Base-by-base conservation (phyloP, 169 alveolate genomes). In the Ichthyophthirius multifiliis region DNA sequence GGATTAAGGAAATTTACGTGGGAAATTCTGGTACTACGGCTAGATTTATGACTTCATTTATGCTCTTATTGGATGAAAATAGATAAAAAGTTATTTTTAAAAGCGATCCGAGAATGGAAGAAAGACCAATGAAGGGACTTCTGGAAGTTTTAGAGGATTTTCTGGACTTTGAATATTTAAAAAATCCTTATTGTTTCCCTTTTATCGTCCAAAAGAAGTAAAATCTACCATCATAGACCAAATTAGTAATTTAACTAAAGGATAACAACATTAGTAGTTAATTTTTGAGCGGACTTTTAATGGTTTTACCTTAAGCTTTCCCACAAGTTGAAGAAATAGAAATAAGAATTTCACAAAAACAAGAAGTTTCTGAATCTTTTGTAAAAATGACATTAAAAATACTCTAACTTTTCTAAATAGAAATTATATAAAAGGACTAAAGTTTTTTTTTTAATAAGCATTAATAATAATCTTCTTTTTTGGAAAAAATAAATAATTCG, bases 11-110 rank as follows among this genome's bases (percentile, higher is more conserved):
- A 43, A 63, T 84, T 64, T 47, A 77, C 79, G 65, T 84, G 2
- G 81, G 55, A 15, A 82, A 84, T 34, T 39, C 82, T 48, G 86
- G 86, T 34, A 77, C 86, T 34, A 39, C 75, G 30, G 84, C 90
- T 35, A 18, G 86, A 41, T 84, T 84, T 41, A 13, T 84, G 4
- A 37, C 44, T 30, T 41, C 76, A 39, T 20, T 65, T 16, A 27
- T 62, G 10, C 65, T 76, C 23, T 10, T 73, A 10, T 32, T 79
- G 0, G 43, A 75, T 3, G 27, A 63, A 2, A 46, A 35, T 30
- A n/a, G n/a, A n/a, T 35, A 63, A n/a, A 31, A 44, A 16, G 74
- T 65, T 3, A 45, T 62, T 39, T 73, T 78, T 27, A 18, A 16
- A 6, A 71, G 83, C 16, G 71, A 44, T 62, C 64, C 34, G 44